phyloP scores from a whole-genome alignment of 805 yeast genomes.

The Jamesozyma gamospora region DNA sequence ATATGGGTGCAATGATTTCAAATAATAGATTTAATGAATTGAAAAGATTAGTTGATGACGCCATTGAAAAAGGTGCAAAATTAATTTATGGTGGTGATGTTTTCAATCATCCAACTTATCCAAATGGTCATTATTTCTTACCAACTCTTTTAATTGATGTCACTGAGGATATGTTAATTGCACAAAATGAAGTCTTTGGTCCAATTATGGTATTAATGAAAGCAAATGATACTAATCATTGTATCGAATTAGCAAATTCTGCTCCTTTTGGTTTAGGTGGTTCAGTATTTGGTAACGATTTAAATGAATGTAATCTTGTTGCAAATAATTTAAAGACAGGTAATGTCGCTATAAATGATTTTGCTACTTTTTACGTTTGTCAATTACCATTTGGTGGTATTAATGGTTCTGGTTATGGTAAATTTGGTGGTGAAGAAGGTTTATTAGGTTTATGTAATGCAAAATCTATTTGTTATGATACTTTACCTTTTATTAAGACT shows the following conservation, averaged over 20 bases:
- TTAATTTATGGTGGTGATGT: constrained; percentile 74
- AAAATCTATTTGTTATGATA: constrained; percentile 81
- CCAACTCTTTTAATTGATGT: constrained; percentile 88
- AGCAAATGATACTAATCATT: constrained; percentile 57
- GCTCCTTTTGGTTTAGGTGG: constrained; percentile 88
- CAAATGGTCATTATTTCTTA: constrained; percentile 86
- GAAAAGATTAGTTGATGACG: constrained; percentile 59
- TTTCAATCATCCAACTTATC: constrained; percentile 80
- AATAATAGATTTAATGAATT: constrained; percentile 60
- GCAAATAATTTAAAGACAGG: constrained; percentile 66
- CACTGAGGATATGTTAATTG: constrained; percentile 63
- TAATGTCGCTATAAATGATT: constrained; percentile 93
- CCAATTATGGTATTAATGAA: constrained; percentile 77
- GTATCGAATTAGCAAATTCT: constrained; percentile 67
- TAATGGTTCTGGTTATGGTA: constrained; percentile 90
- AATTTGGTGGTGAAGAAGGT: constrained; percentile 97
- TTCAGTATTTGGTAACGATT: constrained; percentile 70
- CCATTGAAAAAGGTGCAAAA: constrained; percentile 73
- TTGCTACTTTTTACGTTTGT: constrained; percentile 91
- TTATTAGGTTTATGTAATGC: constrained; percentile 79
- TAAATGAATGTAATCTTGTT: constrained; percentile 47
- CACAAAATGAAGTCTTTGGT: constrained; percentile 88
- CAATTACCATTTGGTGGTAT: constrained; percentile 97
- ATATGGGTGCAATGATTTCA: constrained; percentile 92
- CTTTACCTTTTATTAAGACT: constrained; percentile 66